phyloP scores from a whole-genome alignment of 1,284 basidiomycete genomes.

The Malassezia yamatoensis region DNA sequence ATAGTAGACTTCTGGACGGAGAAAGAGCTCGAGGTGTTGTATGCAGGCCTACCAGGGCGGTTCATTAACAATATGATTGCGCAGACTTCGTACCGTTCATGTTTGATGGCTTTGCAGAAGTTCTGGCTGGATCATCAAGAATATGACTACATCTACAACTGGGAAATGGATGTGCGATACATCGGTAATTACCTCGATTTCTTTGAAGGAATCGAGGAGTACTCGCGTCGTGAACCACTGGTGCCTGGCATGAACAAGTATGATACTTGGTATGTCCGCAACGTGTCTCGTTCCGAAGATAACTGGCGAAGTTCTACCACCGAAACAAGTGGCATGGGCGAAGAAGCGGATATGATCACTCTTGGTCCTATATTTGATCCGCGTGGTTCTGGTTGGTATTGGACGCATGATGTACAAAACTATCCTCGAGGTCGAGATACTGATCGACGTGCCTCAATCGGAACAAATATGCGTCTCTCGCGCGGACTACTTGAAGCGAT shows the following conservation, averaged over 20 bases:
- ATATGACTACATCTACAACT: slow-evolving; percentile 48
- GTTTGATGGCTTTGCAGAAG: slow-evolving; percentile 47
- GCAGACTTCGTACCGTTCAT: slow-evolving; percentile 47
- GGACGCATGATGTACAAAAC: slow-evolving; percentile 48
- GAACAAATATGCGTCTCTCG: slow-evolving; percentile 47
- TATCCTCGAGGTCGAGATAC: slow-evolving; percentile 41
- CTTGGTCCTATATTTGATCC: slow-evolving; percentile 47
- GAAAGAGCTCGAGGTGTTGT: slow-evolving; percentile 46
- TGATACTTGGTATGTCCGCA: slow-evolving; percentile 44
- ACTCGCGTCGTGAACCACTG: slow-evolving; percentile 41
- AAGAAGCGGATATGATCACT: slow-evolving; percentile 47
- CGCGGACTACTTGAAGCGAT: slow-evolving; percentile 45
- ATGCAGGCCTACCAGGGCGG: slow-evolving; percentile 43
- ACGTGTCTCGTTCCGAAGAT: slow-evolving; percentile 37
- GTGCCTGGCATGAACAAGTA: slow-evolving; percentile 47
- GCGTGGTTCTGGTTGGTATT: slow-evolving; percentile 47
- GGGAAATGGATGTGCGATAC: slow-evolving; percentile 48
- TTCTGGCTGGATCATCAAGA: slow-evolving; percentile 48
- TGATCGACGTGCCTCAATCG: slow-evolving; percentile 44
- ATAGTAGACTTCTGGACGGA: slow-evolving; percentile 47
- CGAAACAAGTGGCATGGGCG: slow-evolving; percentile 28
- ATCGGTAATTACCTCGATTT: slow-evolving; percentile 48
- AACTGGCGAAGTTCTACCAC: slow-evolving; percentile 38
- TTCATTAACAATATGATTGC: slow-evolving; percentile 48
- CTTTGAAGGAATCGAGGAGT: slow-evolving; percentile 45